Evolutionary conservation across 2,329 filamentous ascomycete species (phyloP), one percentile per base, ranked within the genome.

Genomic region (Simplicillium aogashimaense): DNA sequence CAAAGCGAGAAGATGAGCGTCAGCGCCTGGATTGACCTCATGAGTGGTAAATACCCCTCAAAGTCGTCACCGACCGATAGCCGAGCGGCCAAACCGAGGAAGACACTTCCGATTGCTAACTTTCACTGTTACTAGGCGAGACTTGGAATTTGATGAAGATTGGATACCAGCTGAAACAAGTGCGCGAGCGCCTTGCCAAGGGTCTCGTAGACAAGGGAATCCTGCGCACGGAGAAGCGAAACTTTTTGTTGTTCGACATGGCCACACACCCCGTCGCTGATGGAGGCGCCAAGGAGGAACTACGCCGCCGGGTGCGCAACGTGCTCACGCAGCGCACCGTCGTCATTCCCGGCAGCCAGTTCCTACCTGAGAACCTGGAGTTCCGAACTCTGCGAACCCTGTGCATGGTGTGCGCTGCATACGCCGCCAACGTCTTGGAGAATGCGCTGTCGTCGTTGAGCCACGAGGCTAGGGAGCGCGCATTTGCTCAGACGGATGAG

Each of bases 101-200:
- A 53, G 38, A 50, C 50, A 36, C 35, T 20, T 37, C 12, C 44
- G 36, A 37, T 44, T 43, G 49, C 55, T 47, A 32, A 30, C 25
- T 36, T n/a, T 41, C 25, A 12, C 30, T 33, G 35, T 33, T 39
- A 18, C 43, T 57, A 97, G 90, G 92, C 60, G 92, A 98, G 66
- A 98, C 92, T 41, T 98, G 92, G 92, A 98, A 98, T 61, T 70
- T 98, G 49, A 97, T 98, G 92, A 98, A 98, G 73, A 98, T 98
- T 54, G 92, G 92, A 60, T 98, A 98, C 66, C 92, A 98, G 70
- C 76, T 98, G 53, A 98, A 98, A 70, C 92, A 98, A 74, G 92
- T 98, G 43, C 88, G 92, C 59, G 92, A 98, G 70, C 86, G 92
- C 43, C 76, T 98, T 42, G 90, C 89, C 56, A 98, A 98, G 67